Conservation (phyloP, 75 land plant genomes). For the Chamaecyparis obtusa region DNA sequence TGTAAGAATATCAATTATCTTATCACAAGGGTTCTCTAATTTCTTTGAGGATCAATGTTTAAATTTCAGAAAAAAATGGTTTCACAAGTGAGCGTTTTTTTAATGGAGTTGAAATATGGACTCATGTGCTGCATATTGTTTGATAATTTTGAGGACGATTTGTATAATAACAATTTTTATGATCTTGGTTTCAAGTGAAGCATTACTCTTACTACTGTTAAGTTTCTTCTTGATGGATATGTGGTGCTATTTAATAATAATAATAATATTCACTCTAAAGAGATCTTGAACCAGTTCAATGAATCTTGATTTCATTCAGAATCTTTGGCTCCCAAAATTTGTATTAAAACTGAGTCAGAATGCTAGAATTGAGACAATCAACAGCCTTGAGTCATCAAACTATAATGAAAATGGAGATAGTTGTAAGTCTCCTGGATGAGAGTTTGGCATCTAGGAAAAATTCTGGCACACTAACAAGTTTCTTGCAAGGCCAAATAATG, state of each 20-base stretch:
- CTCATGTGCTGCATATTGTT: background rate
- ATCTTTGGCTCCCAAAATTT: background rate
- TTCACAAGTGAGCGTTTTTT: background rate
- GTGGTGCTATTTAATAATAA: background rate
- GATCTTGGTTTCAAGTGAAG: background rate
- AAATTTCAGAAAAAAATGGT: background rate
- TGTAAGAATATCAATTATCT: background rate
- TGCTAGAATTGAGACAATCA: background rate
- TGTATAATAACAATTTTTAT: background rate
- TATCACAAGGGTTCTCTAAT: background rate
- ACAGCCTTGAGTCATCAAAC: background rate
- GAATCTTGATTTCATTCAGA: conserved; percentile 1
- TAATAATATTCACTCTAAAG: too few relatives aligned
- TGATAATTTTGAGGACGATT: background rate
- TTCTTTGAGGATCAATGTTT: background rate
- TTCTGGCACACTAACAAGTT: too few relatives aligned
- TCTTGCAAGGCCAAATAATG: too few relatives aligned
- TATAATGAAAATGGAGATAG: background rate
- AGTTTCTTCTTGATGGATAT: background rate
- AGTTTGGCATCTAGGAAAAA: conserved; percentile 2
- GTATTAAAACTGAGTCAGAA: background rate
- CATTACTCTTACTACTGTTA: background rate
- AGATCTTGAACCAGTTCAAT: background rate
- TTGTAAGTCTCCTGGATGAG: background rate
- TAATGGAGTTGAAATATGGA: background rate